Evolutionary conservation across 176 grass and related monocot genomes (phyloP).

Genomic region (Triticum urartu): DNA sequence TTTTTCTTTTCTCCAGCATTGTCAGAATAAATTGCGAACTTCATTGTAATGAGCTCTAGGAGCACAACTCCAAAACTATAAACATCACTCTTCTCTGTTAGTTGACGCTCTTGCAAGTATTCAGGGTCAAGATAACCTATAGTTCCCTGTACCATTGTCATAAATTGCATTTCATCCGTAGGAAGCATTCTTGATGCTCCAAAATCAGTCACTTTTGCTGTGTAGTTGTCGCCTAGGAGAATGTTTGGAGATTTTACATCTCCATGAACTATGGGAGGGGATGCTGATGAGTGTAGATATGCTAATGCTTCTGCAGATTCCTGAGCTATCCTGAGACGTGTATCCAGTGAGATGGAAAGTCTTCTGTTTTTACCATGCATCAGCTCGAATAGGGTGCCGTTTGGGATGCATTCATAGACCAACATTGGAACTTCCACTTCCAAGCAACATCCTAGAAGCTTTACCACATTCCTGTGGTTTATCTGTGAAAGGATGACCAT

Average conservation of each 20-base stretch:
- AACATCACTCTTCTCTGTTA: constrained; percentile 48
- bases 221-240: constrained; percentile 26
- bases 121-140: constrained; percentile 39
- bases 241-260: constrained; percentile 44
- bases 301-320: constrained; percentile 36
- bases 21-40: constrained; percentile 32
- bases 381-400: constrained; percentile 26
- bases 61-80: constrained; percentile 44
- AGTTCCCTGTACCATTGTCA: constrained; percentile 37
- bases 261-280: constrained; percentile 33
- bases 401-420: constrained; percentile 38
- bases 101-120: constrained; percentile 35
- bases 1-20: constrained; percentile 25
- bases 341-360: constrained; percentile 4
- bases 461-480: constrained; percentile 34
- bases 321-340: constrained; percentile 15
- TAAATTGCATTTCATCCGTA: constrained; percentile 35
- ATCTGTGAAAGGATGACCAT: constrained; percentile 42
- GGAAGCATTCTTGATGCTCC: constrained; percentile 39
- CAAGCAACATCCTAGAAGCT: constrained; percentile 30
- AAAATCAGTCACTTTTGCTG: constrained; percentile 45
- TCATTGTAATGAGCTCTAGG: constrained; percentile 39
- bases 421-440: constrained; percentile 42
- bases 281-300: constrained; percentile 39
- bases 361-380: neutral